phyloP scores from a whole-genome alignment of 768 basidiomycete species.

The Lactarius deliciosus region DNA sequence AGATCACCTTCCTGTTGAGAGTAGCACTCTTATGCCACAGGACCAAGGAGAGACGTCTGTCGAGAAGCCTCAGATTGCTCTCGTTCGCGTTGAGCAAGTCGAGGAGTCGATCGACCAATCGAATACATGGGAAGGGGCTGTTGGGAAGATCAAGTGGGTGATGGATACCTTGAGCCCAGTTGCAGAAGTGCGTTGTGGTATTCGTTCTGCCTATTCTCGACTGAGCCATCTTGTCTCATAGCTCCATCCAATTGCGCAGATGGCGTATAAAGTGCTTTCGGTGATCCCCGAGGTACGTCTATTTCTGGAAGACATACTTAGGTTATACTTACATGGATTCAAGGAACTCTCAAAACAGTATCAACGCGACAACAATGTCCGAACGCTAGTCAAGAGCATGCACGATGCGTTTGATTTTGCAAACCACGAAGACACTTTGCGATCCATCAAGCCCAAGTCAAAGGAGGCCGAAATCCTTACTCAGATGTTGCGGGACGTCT shows the following conservation, averaged over 20 bases:
- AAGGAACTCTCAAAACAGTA: not conserved
- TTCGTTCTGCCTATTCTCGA: not conserved
- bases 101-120: not conserved
- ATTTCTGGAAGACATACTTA: not conserved
- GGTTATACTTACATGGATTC: not conserved
- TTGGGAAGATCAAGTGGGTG: not conserved
- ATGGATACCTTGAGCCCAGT: not conserved
- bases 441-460: not conserved
- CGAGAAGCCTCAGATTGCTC: not conserved
- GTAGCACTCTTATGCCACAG: not conserved
- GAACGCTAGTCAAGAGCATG: not conserved
- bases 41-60: not conserved
- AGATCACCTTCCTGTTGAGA: not conserved
- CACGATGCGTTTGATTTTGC: not conserved
- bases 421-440: not conserved
- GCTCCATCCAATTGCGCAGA: not conserved
- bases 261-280: not conserved
- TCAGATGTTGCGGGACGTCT: not conserved
- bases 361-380: not conserved
- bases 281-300: not conserved
- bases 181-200: not conserved
- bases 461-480: not conserved
- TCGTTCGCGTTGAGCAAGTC: not conserved
- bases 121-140: not conserved
- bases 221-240: not conserved